Conservation (phyloP, 768 basidiomycete species). For the Saitozyma sp. region DNA sequence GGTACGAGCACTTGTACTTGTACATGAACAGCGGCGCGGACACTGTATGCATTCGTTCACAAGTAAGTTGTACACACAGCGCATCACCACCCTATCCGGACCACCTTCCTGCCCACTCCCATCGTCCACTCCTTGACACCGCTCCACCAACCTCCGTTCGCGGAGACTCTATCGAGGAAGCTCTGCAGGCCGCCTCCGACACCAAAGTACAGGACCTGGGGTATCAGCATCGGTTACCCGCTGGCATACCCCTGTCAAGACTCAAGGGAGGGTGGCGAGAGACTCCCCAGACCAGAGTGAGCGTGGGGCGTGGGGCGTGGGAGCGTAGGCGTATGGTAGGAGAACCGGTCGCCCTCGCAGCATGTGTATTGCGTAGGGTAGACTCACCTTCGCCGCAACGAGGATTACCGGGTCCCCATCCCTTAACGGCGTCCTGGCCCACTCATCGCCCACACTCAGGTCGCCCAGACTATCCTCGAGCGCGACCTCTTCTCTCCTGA, state of each 20-base stretch:
- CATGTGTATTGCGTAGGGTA: not conserved
- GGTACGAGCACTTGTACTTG: no score
- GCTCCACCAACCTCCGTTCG: constrained; percentile 57
- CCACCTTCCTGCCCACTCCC: constrained; percentile 74
- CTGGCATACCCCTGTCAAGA: no score
- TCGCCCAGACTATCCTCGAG: constrained; percentile 24
- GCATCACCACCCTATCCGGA: constrained; percentile 62
- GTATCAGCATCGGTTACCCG: constrained; percentile 3
- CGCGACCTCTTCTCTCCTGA: not conserved
- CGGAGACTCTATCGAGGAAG: constrained; percentile 64
- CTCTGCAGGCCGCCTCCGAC: constrained; percentile 84
- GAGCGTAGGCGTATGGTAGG: not conserved
- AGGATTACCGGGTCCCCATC: constrained; percentile 53
- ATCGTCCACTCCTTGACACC: constrained; percentile 65
- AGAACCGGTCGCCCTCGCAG: not conserved
- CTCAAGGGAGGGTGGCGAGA: no score
- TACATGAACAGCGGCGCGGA: no score
- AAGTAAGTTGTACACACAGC: not conserved
- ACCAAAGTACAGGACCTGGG: constrained; percentile 77
- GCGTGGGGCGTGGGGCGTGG: no score
- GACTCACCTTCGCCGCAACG: constrained; percentile 73
- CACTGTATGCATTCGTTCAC: no score
- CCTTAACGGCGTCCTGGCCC: constrained; percentile 2
- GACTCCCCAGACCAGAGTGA: no score
- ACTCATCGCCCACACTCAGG: constrained; percentile 16